These are phyloP conservation scores for Fusarium nematophilum DNA, from an alignment of 2,329 filamentous ascomycete species.

Conservation along the genomic window DNA sequence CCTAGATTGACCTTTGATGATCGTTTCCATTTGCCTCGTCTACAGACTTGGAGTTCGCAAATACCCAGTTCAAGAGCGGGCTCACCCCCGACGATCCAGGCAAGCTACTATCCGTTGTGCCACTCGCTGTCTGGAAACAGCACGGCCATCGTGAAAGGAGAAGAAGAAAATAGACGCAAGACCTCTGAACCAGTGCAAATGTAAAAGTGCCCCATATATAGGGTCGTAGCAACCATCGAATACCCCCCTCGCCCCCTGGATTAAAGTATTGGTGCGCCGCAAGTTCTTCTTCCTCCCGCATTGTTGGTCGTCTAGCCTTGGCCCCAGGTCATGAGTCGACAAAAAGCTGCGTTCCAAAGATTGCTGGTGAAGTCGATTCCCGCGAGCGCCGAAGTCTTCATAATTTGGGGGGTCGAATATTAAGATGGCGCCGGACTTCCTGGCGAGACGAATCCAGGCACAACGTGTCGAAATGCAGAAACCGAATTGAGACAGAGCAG, in stretches of 20 bases:
- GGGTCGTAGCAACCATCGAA: slow-evolving; percentile 13
- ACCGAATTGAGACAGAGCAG: too few species aligned
- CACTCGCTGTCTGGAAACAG: too few species aligned
- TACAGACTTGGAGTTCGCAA: background rate
- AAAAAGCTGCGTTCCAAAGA: slow-evolving; percentile 24
- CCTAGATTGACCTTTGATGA: background rate
- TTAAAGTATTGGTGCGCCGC: slow-evolving; percentile 23
- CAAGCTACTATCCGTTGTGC: background rate
- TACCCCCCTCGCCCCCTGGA: slow-evolving; percentile 14
- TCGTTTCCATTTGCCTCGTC: background rate
- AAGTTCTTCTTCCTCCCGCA: slow-evolving; percentile 22
- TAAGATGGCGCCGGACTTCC: slow-evolving; percentile 10
- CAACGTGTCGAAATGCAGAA: slow-evolving; percentile 1
- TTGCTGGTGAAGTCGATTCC: slow-evolving; percentile 11
- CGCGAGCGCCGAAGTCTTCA: slow-evolving; percentile 6
- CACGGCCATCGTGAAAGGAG: background rate
- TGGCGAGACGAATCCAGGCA: background rate
- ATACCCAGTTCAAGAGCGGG: background rate
- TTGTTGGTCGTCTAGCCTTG: slow-evolving; percentile 29
- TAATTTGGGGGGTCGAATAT: slow-evolving; percentile 9
- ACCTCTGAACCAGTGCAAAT: slow-evolving; percentile 7
- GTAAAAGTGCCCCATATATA: slow-evolving; percentile 5
- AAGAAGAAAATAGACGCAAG: background rate
- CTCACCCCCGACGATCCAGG: background rate
- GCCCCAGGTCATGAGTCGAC: slow-evolving; percentile 19